phyloP scores from a whole-genome alignment of 306 rosid species.

The Vachellia pachyceras region DNA sequence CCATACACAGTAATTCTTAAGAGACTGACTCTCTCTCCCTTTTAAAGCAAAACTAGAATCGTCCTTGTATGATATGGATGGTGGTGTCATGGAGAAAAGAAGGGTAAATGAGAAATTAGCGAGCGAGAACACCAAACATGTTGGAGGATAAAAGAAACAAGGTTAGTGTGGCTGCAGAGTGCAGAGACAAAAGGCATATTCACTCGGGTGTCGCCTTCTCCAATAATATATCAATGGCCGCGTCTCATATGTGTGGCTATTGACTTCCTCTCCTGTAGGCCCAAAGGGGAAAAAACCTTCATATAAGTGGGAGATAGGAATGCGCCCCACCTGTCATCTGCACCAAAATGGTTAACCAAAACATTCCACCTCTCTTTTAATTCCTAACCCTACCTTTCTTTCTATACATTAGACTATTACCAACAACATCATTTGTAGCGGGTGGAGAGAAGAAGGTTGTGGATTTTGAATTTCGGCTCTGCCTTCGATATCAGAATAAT shows the following conservation, averaged over 20 bases:
- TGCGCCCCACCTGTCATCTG: background rate
- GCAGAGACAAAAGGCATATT: background rate
- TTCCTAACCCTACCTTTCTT: background rate
- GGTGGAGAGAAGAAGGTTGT: background rate
- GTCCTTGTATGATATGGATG: too few relatives aligned
- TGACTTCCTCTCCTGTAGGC: background rate
- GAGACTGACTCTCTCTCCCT: background rate
- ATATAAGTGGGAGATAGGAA: background rate
- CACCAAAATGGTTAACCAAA: background rate
- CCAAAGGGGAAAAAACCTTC: background rate
- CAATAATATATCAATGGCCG: background rate
- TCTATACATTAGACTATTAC: background rate
- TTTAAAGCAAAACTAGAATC: background rate
- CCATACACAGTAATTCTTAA: background rate
- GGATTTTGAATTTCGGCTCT: conserved; percentile 7
- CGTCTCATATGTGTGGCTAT: background rate
- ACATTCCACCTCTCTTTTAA: background rate
- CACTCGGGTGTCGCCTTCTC: background rate
- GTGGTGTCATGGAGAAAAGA: background rate
- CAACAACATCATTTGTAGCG: background rate
- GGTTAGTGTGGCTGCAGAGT: background rate
- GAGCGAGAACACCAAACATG: background rate
- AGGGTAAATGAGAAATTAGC: background rate
- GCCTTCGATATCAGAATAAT: background rate
- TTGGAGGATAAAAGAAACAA: background rate